A percentile compares a stretch with the other conserved stretches of the same genome.
Conservation (phyloP, 257 asterid genomes). For the Pogostemon cablin region DNA sequence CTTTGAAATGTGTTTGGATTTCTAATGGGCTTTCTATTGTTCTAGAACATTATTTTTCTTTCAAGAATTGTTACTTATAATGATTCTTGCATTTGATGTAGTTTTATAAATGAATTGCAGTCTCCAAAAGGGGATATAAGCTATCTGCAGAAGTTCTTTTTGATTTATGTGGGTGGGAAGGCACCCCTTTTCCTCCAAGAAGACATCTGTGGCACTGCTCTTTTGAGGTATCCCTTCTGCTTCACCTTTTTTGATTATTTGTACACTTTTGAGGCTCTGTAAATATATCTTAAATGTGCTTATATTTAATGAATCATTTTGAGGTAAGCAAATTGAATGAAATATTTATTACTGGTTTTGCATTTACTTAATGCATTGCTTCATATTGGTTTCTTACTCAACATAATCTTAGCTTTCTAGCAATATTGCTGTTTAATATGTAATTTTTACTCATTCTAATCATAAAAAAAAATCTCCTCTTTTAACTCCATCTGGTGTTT, state of each 20-base stretch:
- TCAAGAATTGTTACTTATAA: not conserved
- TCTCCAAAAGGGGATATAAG: constrained; percentile 99
- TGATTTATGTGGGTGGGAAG: constrained; percentile 98
- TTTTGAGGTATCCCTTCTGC: constrained; percentile 61
- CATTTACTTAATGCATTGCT: too few relatives aligned
- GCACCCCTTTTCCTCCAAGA: constrained; percentile 93
- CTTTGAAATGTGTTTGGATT: not conserved
- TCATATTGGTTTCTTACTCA: too few relatives aligned
- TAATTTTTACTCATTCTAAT: not conserved
- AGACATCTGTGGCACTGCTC: constrained; percentile 97
- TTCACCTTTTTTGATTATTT: not conserved
- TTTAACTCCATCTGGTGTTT: not conserved
- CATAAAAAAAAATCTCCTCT: not conserved
- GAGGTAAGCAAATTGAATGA: constrained; percentile 3
- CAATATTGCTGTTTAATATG: not conserved
- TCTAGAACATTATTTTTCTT: not conserved
- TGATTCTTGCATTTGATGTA: constrained; percentile 24
- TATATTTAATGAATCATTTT: not conserved
- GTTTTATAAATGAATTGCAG: constrained; percentile 45
- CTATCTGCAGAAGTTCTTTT: constrained; percentile 87
- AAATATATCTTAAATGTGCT: constrained; percentile 2
- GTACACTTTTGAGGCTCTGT: not conserved
- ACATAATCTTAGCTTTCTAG: not conserved
- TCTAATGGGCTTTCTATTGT: too few relatives aligned
- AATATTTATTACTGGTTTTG: not conserved